Evolutionary conservation across 2,329 filamentous ascomycete species (phyloP).

Genomic region (Aspergillus floridensis): DNA sequence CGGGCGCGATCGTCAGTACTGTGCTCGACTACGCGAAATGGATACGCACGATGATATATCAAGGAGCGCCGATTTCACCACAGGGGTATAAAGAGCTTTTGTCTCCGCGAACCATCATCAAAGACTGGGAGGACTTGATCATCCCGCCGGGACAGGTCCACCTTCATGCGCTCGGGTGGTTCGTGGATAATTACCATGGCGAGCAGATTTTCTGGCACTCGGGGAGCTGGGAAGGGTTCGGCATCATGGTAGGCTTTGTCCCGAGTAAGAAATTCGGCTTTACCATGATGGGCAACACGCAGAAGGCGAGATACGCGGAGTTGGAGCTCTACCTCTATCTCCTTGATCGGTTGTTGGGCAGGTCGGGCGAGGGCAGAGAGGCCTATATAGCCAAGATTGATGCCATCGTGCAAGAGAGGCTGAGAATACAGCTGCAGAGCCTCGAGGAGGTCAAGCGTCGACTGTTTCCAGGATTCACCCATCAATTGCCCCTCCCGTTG

Average conservation of each 20-base stretch:
- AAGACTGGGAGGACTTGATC: constrained; percentile 5
- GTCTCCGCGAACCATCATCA: constrained; percentile 14
- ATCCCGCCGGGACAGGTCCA: constrained; percentile 9
- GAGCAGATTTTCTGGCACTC: constrained; percentile 21
- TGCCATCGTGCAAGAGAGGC: not conserved
- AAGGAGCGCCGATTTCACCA: constrained; percentile 13
- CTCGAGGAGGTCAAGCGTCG: constrained; percentile 3
- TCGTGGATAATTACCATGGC: constrained; percentile 21
- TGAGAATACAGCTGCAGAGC: not conserved
- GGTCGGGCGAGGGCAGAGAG: constrained; percentile 6
- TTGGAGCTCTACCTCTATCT: constrained; percentile 16
- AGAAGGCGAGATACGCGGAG: constrained; percentile 10
- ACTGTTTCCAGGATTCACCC: constrained; percentile 15
- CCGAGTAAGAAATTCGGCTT: constrained; percentile 23
- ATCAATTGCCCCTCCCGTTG: constrained; percentile 10
- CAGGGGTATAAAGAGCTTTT: constrained; percentile 17
- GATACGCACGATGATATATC: constrained; percentile 22
- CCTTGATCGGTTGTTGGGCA: constrained; percentile 16
- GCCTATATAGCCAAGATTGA: constrained; percentile 5
- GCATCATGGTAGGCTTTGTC: constrained; percentile 23
- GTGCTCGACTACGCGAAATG: constrained; percentile 28
- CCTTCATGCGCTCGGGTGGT: constrained; percentile 26
- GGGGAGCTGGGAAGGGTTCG: constrained; percentile 24
- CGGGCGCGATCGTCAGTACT: constrained; percentile 25
- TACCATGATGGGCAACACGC: constrained; percentile 24